phyloP scores from a whole-genome alignment of 2,329 filamentous ascomycete genomes.

The Exophiala dermatitidis region DNA sequence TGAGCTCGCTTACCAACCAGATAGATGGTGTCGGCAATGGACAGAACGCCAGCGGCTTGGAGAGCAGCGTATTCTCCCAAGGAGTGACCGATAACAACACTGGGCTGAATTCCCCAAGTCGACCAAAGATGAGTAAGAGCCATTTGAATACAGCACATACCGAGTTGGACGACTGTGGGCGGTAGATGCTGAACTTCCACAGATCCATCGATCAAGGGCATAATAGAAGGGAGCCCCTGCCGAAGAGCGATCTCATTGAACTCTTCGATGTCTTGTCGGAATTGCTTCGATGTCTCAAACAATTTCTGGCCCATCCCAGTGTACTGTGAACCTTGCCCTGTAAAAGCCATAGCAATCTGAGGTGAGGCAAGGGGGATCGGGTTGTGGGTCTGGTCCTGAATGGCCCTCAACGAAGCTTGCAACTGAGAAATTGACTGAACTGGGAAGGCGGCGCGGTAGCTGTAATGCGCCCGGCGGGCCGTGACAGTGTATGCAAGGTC shows the following conservation, averaged over 20 bases:
- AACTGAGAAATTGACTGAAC: constrained; percentile 30
- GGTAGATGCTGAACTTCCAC: constrained; percentile 30
- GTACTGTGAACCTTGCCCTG: constrained; percentile 37
- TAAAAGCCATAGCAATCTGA: constrained; percentile 34
- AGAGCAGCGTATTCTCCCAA: constrained; percentile 39
- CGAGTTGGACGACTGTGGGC: constrained; percentile 34
- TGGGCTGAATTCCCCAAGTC: constrained; percentile 34
- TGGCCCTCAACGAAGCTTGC: constrained; percentile 28
- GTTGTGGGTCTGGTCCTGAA: constrained; percentile 26
- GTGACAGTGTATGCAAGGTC: constrained; percentile 62
- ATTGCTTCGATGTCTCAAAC: constrained; percentile 30
- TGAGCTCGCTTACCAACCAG: constrained; percentile 37
- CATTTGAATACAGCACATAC: constrained; percentile 36
- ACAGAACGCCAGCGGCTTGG: constrained; percentile 35
- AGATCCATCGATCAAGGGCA: constrained; percentile 33
- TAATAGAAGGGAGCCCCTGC: constrained; percentile 34
- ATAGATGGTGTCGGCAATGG: constrained; percentile 35
- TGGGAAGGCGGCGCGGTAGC: constrained; percentile 32
- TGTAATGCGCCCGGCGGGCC: constrained; percentile 46
- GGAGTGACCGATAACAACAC: constrained; percentile 39
- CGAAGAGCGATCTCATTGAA: constrained; percentile 32
- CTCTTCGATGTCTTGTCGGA: constrained; percentile 30
- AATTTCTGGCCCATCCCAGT: constrained; percentile 34
- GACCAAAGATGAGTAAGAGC: constrained; percentile 34
- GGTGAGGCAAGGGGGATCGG: constrained; percentile 29